Base-by-base conservation (phyloP, 2,329 filamentous ascomycete genomes). In the Diaporthe sp. region DNA sequence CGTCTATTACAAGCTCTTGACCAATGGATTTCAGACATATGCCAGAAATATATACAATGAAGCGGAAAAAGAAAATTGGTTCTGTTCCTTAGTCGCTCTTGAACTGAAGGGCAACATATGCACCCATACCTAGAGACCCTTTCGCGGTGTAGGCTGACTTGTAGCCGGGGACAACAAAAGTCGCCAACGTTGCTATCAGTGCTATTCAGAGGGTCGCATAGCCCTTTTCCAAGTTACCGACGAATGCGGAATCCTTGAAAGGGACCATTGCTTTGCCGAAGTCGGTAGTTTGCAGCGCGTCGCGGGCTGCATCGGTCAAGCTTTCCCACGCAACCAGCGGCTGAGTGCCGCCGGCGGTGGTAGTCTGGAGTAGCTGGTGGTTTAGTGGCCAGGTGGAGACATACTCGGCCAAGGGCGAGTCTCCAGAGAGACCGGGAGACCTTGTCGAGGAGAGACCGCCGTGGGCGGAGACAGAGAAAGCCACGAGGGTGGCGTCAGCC, bases 311-410 rank as follows among this genome's bases (percentile, higher is more conserved):
- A 2, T 78, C 69, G 2, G 83, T 77, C 74, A 87, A 78, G n/a
- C 75, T 79, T 76, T 87, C 85, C 85, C 85, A 87, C 9, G 84
- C 83, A 65, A 85, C 80, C 47, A 88, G 75, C 1, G 82, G 82
- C 76, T 85, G 83, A n/a, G 78, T 78, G 3, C 82, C 81, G 19
- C 85, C 85, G 19, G 79, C 76, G 1, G 78, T 81, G 19, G 70
- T 77, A 6, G 84, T 85, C 42, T 85, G 80, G 44, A 80, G 78
- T 35, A 83, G 77, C 44, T 82, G 78, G 76, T 87, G 85, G 76
- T 87, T 81, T 3, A 73, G 59, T 44, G 80, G 69, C 2, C 79
- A 76, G 71, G 77, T 76, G 50, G 79, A 81, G 71, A 79, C 81
- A 77, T 85, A 85, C 63, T 81, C 80, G 59, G 82, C 77, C 72